Percentiles rank a stretch among this genome's conserved stretches.
phyloP scores from a whole-genome alignment of 179 eudicot genomes.

The Vitellaria paradoxa region DNA sequence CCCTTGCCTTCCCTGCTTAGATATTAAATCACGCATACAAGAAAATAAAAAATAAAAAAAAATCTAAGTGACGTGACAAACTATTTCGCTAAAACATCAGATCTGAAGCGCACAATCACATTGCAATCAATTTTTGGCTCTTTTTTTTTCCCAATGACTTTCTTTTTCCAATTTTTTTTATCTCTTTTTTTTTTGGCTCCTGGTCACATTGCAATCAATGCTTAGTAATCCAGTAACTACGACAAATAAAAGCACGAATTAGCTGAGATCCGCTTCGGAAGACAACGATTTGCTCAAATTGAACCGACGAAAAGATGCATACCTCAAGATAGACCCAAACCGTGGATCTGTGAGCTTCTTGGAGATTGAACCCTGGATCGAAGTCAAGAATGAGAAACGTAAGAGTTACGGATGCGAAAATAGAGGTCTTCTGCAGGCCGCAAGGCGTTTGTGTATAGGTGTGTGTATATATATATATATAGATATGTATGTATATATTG shows the following conservation, averaged over 20 bases:
- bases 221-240: neutral
- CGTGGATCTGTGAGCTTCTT: conserved; percentile 3
- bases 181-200: too few species aligned
- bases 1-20: conserved; percentile 4
- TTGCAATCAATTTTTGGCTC: too few species aligned
- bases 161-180: too few species aligned
- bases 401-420: neutral
- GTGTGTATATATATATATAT: too few species aligned
- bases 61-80: neutral
- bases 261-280: conserved; percentile 2
- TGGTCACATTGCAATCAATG: neutral
- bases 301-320: neutral
- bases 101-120: conserved; percentile 1
- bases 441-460: too few species aligned
- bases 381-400: conserved; percentile 1
- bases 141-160: too few species aligned
- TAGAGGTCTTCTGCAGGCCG: too few species aligned
- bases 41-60: neutral
- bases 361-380: conserved; percentile 12
- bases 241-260: neutral
- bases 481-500: too few species aligned
- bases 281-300: neutral
- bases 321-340: neutral
- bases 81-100: neutral
- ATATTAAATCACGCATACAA: neutral